Percentiles rank a stretch among this genome's conserved stretches.
phyloP scores from a whole-genome alignment of 257 asterid genomes.

The Scutellaria barbata region DNA sequence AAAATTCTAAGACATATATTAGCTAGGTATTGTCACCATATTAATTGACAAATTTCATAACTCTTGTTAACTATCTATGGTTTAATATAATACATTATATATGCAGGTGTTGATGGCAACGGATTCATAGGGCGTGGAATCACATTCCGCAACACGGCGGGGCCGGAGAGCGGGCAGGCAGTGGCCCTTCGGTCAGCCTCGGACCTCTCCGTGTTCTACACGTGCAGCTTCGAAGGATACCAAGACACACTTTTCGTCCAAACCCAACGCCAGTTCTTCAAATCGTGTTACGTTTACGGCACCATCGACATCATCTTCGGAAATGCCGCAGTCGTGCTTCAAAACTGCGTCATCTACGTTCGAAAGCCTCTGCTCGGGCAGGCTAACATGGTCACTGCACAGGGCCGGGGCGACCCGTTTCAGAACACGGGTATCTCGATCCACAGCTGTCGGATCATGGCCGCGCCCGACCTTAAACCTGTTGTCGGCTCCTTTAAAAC shows the following conservation, averaged over 20 bases:
- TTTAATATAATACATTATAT: too few species aligned
- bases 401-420: conserved; percentile 90
- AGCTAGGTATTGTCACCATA: too few species aligned
- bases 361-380: conserved; percentile 73
- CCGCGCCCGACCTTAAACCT: conserved; percentile 68
- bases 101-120: conserved; percentile 70
- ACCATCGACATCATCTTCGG: conserved; percentile 90
- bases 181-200: conserved; percentile 88
- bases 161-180: conserved; percentile 72
- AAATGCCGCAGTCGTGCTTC: conserved; percentile 82
- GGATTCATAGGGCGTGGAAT: conserved; percentile 89
- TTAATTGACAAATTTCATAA: too few species aligned
- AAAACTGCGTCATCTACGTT: conserved; percentile 72
- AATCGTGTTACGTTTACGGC: conserved; percentile 68
- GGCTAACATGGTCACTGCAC: conserved; percentile 76
- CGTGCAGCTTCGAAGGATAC: conserved; percentile 78
- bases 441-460: conserved; percentile 58
- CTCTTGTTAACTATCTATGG: too few species aligned
- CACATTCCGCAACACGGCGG: conserved; percentile 82
- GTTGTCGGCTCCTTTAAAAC: conserved; percentile 46
- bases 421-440: conserved; percentile 90
- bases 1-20: too few species aligned
- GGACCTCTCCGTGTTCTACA: conserved; percentile 82
- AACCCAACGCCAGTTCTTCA: conserved; percentile 81
- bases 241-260: conserved; percentile 87